These are phyloP conservation scores for Parastagonospora avenae DNA, from an alignment of 2,329 filamentous ascomycete species.

Conservation along the genomic window DNA sequence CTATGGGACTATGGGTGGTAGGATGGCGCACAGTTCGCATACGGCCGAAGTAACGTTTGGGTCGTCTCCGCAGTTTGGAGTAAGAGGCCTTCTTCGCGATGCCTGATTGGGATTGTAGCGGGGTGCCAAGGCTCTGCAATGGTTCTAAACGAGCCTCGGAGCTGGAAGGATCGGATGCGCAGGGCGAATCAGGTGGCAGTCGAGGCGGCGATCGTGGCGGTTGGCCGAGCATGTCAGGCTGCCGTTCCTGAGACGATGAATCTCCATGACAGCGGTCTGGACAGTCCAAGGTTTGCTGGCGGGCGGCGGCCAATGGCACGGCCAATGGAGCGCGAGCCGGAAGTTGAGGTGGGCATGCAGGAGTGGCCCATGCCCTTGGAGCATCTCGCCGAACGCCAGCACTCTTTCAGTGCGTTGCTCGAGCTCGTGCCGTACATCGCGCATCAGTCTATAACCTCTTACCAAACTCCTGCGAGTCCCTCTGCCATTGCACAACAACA, in stretches of 20 bases:
- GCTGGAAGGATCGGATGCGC: neutral
- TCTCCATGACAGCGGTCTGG: conserved; percentile 14
- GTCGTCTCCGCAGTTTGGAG: too few species aligned
- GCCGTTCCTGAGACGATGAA: neutral
- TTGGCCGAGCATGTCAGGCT: conserved; percentile 21
- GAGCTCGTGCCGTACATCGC: neutral
- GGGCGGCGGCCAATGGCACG: conserved; percentile 13
- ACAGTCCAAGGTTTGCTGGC: conserved; percentile 7
- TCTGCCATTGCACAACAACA: too few species aligned
- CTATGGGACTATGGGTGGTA: too few species aligned
- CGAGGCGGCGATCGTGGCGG: conserved; percentile 9
- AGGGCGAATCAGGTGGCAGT: conserved; percentile 9
- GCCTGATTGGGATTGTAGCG: conserved; percentile 22
- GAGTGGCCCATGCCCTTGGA: conserved; percentile 11
- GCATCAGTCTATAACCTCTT: neutral
- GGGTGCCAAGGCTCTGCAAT: conserved; percentile 13
- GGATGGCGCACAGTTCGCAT: too few species aligned
- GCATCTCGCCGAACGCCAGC: conserved; percentile 14
- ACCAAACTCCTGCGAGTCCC: too few species aligned
- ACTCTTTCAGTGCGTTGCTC: conserved; percentile 5
- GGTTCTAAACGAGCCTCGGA: neutral
- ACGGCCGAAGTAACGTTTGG: too few species aligned
- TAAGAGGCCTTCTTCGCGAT: too few species aligned
- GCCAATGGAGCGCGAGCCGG: conserved; percentile 13
- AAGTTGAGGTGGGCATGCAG: conserved; percentile 5